Percentiles rank a stretch among this genome's conserved stretches.
phyloP scores from a whole-genome alignment of 1,284 basidiomycete genomes.

The Sporisorium graminicola region DNA sequence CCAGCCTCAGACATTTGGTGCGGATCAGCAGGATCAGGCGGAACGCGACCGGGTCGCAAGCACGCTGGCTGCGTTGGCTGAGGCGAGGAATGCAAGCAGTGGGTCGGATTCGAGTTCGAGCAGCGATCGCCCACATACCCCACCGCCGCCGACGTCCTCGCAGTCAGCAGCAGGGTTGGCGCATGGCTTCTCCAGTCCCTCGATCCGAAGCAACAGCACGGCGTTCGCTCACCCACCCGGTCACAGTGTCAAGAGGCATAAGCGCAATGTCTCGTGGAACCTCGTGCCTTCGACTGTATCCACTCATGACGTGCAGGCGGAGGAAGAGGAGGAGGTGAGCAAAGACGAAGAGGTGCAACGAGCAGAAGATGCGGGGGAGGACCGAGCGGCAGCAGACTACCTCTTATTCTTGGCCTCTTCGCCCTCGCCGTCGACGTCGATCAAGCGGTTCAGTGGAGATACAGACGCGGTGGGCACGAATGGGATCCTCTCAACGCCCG shows the following conservation, averaged over 20 bases:
- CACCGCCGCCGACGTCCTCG: conserved; percentile 3
- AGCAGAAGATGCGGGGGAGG: conserved; percentile 14
- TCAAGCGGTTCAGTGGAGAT: conserved; percentile 25
- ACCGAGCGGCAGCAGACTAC: conserved; percentile 43
- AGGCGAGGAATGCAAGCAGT: conserved; percentile 22
- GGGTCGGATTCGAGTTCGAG: conserved; percentile 33
- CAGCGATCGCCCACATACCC: conserved; percentile 25
- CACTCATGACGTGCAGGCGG: not conserved
- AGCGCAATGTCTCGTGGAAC: conserved; percentile 38
- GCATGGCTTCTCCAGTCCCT: conserved; percentile 23
- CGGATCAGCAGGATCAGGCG: conserved; percentile 38
- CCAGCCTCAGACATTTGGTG: conserved; percentile 7
- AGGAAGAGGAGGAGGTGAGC: not conserved
- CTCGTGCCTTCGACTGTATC: conserved; percentile 2
- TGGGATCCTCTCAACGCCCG: conserved; percentile 34
- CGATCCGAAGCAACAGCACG: conserved; percentile 13
- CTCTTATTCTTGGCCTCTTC: conserved; percentile 36
- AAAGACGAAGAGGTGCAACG: not conserved
- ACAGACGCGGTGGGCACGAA: conserved; percentile 1
- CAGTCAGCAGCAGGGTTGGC: conserved; percentile 13
- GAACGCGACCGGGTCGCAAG: conserved; percentile 50
- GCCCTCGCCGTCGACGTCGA: conserved; percentile 36
- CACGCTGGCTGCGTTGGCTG: conserved; percentile 38
- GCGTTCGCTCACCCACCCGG: not conserved
- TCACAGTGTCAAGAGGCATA: conserved; percentile 15